These are phyloP conservation scores for Cronartium quercuum DNA, from an alignment of 1,284 basidiomycete genomes.

Conservation along the genomic window DNA sequence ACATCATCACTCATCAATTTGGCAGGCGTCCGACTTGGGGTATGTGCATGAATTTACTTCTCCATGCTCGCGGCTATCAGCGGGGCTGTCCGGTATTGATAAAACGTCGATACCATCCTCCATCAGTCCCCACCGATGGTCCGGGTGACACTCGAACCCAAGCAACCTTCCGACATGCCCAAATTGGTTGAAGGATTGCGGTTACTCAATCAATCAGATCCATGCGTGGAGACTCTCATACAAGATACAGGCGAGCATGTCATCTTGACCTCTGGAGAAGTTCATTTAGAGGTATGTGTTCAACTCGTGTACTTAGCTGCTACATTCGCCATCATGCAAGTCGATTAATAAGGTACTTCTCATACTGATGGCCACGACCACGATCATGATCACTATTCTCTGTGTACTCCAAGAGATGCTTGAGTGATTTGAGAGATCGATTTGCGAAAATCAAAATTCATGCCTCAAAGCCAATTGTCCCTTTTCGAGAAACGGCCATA, in stretches of 20 bases:
- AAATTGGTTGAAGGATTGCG: constrained; percentile 82
- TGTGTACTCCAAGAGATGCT: constrained; percentile 62
- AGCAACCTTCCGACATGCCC: constrained; percentile 68
- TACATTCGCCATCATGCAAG: background rate
- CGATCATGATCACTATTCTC: no score
- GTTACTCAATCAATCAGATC: constrained; percentile 88
- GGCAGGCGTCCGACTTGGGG: constrained; percentile 66
- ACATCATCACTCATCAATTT: constrained; percentile 69
- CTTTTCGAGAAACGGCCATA: constrained; percentile 91
- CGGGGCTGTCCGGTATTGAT: background rate
- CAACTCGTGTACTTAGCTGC: constrained; percentile 37
- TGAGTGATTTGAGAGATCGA: constrained; percentile 88
- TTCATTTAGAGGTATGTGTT: constrained; percentile 76
- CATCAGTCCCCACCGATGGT: constrained; percentile 44
- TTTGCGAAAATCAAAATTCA: constrained; percentile 91
- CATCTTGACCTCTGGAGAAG: constrained; percentile 89
- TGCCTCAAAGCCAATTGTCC: constrained; percentile 89
- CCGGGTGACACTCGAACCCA: constrained; percentile 41
- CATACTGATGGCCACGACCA: constrained; percentile 28
- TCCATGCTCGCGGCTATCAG: background rate
- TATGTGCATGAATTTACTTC: constrained; percentile 50
- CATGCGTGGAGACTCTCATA: constrained; percentile 93
- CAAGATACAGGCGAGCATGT: constrained; percentile 97
- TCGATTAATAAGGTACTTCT: constrained; percentile 12
- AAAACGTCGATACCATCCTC: background rate